Evolutionary conservation across 2,329 filamentous ascomycete species (phyloP), one percentile per base, ranked within the genome.

Genomic region (Claviceps sp.): DNA sequence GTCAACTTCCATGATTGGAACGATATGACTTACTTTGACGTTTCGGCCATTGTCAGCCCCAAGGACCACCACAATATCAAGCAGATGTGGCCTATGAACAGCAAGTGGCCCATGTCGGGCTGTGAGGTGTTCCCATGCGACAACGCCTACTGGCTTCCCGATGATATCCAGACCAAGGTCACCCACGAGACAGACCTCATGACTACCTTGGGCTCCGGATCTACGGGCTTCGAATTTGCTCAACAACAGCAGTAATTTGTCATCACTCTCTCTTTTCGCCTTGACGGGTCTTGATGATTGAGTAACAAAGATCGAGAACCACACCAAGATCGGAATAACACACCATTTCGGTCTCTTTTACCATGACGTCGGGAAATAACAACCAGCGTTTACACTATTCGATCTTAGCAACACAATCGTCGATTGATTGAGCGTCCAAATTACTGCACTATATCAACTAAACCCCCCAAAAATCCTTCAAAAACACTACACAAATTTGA

Each of bases 31-130:
- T 81, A 73, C 71, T 81, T 77, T 53, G 77, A 81, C 56, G 75
- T 81, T 56, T 79, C 76, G 11, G 76, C 76, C 62, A 80, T 81
- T 56, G 74, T 79, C 59, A 66, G 75, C 64, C 65, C 74, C 49
- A 60, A 61, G 41, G 77, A 80, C 64, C 59, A 65, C 57, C 53
- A 72, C 56, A 75, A 75, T 58, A 70, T 81, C 60, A 77, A 80
- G 71, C 65, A 73, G 67, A 71, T 80, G 63, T 79, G 67, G 66
- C 76, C 77, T 30, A 63, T 62, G 52, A 59, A 50, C 50, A 50
- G 56, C 52, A 59, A 67, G 56, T 56, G 55, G 55, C 71, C 59
- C 54, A 64, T 72, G 59, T 78, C 75, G 19, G 77, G 77, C 43
- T 80, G 77, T 64, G 64, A 68, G 50, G 52, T 56, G 10, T 78